Percentiles rank a stretch among this genome's conserved stretches.
Conservation (phyloP, 2,329 filamentous ascomycete species). For the Ascochyta viciae-villosae region DNA sequence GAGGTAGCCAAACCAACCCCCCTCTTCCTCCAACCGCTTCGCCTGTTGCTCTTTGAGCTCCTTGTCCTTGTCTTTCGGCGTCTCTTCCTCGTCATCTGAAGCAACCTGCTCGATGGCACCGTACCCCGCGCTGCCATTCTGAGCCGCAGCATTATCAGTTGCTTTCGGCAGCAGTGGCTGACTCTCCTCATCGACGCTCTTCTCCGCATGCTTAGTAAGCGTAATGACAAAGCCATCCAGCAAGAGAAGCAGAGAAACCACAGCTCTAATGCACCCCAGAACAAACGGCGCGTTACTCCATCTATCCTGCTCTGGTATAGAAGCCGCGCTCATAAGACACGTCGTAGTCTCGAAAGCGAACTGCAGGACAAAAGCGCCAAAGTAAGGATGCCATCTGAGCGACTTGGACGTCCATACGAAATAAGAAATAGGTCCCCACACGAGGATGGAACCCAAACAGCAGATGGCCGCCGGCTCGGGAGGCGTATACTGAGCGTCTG, state of each 20-base stretch:
- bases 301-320: conserved; percentile 21
- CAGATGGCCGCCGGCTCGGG: conserved; percentile 44
- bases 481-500: conserved; percentile 39
- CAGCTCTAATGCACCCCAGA: conserved; percentile 30
- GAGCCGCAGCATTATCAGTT: conserved; percentile 45
- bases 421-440: conserved; percentile 39
- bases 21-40: conserved; percentile 74
- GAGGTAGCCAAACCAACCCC: conserved; percentile 78
- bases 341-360: conserved; percentile 42
- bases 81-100: conserved; percentile 53
- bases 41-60: conserved; percentile 59
- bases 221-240: conserved; percentile 41
- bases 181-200: conserved; percentile 61
- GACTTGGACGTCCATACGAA: conserved; percentile 31
- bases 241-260: conserved; percentile 34
- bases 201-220: conserved; percentile 37
- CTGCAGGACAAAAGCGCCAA: conserved; percentile 42
- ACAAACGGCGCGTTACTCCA: conserved; percentile 31
- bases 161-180: conserved; percentile 63
- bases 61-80: conserved; percentile 60
- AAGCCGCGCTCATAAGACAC: conserved; percentile 34
- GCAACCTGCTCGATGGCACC: conserved; percentile 39
- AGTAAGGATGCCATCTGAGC: conserved; percentile 44
- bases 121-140: conserved; percentile 48
- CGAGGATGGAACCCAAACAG: conserved; percentile 44